Evolutionary conservation across 495 filamentous ascomycete genomes (phyloP).

Genomic region (Aspergillus leporis): DNA sequence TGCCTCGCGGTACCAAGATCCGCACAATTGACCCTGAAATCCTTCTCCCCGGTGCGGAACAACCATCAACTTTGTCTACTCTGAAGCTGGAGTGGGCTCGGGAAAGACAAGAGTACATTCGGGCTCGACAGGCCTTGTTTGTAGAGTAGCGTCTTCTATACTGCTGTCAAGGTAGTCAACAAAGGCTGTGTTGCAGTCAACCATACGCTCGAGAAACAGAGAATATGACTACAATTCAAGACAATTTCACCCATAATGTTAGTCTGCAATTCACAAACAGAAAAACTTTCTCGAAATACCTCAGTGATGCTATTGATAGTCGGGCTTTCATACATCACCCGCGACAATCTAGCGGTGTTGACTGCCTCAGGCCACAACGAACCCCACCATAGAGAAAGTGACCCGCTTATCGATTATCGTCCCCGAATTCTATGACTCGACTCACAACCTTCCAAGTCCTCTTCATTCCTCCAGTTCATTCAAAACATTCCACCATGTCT

Average conservation of each 20-base stretch:
- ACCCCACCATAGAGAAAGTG: slow-evolving; percentile 5
- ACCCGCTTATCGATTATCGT: slow-evolving; percentile 5
- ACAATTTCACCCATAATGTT: no score
- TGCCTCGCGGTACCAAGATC: slow-evolving; percentile 3
- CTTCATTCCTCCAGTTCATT: slow-evolving; percentile 6
- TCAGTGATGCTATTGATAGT: no score
- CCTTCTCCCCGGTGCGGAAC: neutral
- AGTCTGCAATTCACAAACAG: no score
- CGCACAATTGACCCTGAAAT: slow-evolving; percentile 5
- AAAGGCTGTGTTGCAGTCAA: neutral
- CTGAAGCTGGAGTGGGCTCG: neutral
- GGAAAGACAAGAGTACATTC: slow-evolving; percentile 4
- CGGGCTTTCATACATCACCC: no score
- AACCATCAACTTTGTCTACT: neutral
- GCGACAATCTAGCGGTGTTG: neutral
- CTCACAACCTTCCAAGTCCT: neutral
- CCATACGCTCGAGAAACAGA: no score
- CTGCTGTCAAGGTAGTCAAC: neutral
- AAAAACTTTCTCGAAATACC: no score
- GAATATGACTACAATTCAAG: no score
- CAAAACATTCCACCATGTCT: slow-evolving; percentile 36
- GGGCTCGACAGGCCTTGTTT: neutral
- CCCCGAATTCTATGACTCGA: neutral
- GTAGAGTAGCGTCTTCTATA: neutral
- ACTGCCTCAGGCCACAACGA: neutral